phyloP scores from a whole-genome alignment of 192 early-diverging fungal genomes.

The Backusella westeae region DNA sequence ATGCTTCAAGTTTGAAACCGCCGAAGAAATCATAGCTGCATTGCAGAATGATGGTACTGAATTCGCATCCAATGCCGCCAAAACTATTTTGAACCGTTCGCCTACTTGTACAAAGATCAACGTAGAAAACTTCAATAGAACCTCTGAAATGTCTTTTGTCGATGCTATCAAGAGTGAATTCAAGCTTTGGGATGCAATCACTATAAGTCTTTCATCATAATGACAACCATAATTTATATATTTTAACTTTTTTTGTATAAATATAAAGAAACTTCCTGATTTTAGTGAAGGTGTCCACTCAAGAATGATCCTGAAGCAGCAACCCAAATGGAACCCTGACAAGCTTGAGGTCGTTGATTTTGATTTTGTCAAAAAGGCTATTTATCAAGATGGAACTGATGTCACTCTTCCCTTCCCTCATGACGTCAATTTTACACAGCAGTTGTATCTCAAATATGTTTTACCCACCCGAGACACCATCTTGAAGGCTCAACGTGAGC shows the following conservation, averaged over 20 bases:
- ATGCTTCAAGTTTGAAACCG: constrained; percentile 79
- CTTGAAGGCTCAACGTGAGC: neutral
- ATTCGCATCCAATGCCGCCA: constrained; percentile 71
- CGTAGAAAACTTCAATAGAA: constrained; percentile 73
- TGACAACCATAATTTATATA: neutral
- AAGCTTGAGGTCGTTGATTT: constrained; percentile 46
- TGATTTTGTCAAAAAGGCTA: neutral
- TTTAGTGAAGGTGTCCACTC: constrained; percentile 88
- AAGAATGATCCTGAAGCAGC: constrained; percentile 64
- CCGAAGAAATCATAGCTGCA: constrained; percentile 80
- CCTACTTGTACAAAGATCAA: constrained; percentile 88
- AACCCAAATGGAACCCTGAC: constrained; percentile 72
- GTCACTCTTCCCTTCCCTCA: neutral
- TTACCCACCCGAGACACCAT: neutral
- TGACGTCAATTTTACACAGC: neutral
- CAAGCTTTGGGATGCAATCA: constrained; percentile 66
- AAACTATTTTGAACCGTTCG: constrained; percentile 62
- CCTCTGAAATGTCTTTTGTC: constrained; percentile 61
- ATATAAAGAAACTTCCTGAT: constrained; percentile 57
- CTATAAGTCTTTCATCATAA: constrained; percentile 26
- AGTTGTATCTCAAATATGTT: neutral
- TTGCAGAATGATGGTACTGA: constrained; percentile 67
- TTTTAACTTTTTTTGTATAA: neutral
- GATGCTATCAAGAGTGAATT: constrained; percentile 86
- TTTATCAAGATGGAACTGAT: constrained; percentile 69